phyloP scores from a whole-genome alignment of 768 basidiomycete species.

The Amanita rimosa region DNA sequence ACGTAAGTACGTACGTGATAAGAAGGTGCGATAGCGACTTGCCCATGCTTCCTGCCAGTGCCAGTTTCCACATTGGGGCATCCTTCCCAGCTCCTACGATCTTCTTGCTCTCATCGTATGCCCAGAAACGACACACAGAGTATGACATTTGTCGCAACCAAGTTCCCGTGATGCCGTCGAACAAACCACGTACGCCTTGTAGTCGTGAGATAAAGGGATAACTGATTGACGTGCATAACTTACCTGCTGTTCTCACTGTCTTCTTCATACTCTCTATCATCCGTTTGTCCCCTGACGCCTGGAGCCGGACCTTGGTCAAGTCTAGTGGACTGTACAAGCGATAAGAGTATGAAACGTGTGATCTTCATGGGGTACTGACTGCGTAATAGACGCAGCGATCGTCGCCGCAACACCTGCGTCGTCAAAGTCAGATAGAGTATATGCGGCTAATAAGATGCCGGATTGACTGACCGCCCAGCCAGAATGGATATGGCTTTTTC shows the following conservation, averaged over 20 bases:
- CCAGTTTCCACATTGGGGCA: conserved; percentile 74
- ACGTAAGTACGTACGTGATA: conserved; percentile 1
- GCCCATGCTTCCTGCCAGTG: conserved; percentile 80
- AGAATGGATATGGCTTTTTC: conserved; percentile 79
- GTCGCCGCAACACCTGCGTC: conserved; percentile 63
- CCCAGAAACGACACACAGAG: conserved; percentile 88
- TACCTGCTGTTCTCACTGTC: conserved; percentile 72
- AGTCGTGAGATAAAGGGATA: not conserved
- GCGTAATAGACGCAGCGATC: conserved; percentile 82
- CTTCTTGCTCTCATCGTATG: conserved; percentile 87
- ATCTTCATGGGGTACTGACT: conserved; percentile 26
- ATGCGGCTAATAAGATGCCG: not conserved
- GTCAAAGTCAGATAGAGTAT: not conserved
- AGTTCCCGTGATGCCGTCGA: conserved; percentile 81
- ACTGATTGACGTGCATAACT: conserved; percentile 13
- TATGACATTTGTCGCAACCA: conserved; percentile 92
- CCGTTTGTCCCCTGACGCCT: conserved; percentile 86
- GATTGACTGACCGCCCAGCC: conserved; percentile 54
- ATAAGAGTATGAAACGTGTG: not conserved
- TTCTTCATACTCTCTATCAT: conserved; percentile 80
- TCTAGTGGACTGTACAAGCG: conserved; percentile 51
- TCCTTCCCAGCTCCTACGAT: conserved; percentile 60
- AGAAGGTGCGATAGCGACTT: conserved; percentile 18
- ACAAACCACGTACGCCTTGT: conserved; percentile 56
- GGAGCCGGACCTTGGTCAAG: conserved; percentile 84